Evolutionary conservation across 1,284 basidiomycete genomes (phyloP).

Genomic region (Leccinum pachyderme): DNA sequence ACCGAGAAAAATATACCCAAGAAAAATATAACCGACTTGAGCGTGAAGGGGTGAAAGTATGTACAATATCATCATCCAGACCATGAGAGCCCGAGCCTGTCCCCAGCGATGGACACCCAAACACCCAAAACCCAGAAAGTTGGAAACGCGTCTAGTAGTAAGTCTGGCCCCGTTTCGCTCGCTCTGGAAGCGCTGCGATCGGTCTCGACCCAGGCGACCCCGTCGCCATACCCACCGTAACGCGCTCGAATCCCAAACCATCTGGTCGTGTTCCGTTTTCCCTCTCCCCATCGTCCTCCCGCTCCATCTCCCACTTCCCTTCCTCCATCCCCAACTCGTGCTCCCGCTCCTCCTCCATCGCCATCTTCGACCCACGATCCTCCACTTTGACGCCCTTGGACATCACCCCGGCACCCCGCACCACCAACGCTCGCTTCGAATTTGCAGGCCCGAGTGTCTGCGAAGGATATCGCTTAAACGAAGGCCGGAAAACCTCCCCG

Average conservation of each 20-base stretch:
- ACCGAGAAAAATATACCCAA: background rate
- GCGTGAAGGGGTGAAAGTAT: background rate
- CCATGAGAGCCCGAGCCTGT: background rate
- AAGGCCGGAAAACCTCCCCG: conserved; percentile 45
- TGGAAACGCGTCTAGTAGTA: background rate
- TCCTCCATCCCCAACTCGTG: background rate
- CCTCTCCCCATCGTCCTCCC: background rate
- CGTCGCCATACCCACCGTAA: background rate
- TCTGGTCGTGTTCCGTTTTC: background rate
- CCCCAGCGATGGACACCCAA: background rate
- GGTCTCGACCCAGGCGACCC: conserved; percentile 23
- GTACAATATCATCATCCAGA: background rate
- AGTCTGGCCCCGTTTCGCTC: conserved; percentile 26
- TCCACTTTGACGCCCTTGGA: conserved; percentile 17
- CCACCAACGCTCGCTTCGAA: conserved; percentile 51
- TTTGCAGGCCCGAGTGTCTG: conserved; percentile 63
- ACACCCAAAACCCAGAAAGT: background rate
- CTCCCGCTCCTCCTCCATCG: background rate
- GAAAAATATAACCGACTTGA: background rate
- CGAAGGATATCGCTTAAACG: conserved; percentile 69
- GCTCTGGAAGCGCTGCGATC: conserved; percentile 34
- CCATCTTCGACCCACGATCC: background rate
- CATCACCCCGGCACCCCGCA: conserved; percentile 16
- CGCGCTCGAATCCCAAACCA: background rate
- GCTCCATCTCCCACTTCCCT: background rate